Conservation (phyloP, 75 land plant species). For the Adiantum capillusveneris region DNA sequence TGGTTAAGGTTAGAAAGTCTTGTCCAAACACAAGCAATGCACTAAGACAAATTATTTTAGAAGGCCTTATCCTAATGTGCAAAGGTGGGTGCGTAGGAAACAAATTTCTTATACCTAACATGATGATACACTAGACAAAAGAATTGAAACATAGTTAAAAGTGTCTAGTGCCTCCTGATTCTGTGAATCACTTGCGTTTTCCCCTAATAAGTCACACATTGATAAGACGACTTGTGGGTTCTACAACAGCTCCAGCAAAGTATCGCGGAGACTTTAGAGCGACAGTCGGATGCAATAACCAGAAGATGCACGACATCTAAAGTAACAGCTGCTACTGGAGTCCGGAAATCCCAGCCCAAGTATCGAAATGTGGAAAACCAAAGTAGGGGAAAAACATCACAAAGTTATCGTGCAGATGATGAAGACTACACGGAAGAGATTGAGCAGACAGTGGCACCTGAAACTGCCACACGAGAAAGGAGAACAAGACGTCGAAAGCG, state of each 20-base stretch:
- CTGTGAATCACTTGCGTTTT: too few species aligned
- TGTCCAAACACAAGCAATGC: too few species aligned
- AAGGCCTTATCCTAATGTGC: too few species aligned
- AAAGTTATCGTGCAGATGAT: conserved; percentile 16
- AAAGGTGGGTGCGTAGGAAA: too few species aligned
- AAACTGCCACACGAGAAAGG: conserved; percentile 2
- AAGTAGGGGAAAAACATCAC: conserved; percentile 24
- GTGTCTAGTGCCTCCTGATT: too few species aligned
- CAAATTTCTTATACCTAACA: too few species aligned
- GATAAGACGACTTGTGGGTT: too few species aligned
- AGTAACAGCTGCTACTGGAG: conserved; percentile 42
- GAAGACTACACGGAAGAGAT: conserved; percentile 13
- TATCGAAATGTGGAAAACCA: conserved; percentile 24
- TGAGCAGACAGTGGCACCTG: conserved; percentile 1
- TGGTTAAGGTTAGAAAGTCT: too few species aligned
- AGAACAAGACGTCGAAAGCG: background rate
- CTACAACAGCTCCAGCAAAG: conserved; percentile 67
- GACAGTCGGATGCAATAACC: conserved; percentile 83
- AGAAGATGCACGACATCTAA: conserved; percentile 53
- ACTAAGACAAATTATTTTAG: too few species aligned
- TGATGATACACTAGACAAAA: too few species aligned
- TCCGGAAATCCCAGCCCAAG: conserved; percentile 42
- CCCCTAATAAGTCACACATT: too few species aligned
- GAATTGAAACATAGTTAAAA: too few species aligned
- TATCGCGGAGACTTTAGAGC: conserved; percentile 68